phyloP scores from a whole-genome alignment of 495 filamentous ascomycete species.

The Chaetomidium leptoderma region DNA sequence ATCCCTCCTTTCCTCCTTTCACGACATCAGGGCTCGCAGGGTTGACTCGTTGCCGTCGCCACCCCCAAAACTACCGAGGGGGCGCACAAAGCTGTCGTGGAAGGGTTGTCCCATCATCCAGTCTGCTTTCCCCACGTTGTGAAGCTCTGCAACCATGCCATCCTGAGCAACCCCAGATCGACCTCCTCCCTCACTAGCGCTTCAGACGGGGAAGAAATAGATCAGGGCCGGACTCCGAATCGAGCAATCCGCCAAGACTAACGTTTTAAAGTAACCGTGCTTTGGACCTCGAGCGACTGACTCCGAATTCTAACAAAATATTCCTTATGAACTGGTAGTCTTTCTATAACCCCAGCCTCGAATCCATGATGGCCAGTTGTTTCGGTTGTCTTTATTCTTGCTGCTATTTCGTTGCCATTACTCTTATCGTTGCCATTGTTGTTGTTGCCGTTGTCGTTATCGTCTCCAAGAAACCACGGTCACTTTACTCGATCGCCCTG shows the following conservation, averaged over 20 bases:
- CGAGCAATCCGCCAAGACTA: background rate
- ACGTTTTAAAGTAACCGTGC: too few species aligned
- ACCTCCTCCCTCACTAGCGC: conserved; percentile 11
- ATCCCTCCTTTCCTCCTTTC: background rate
- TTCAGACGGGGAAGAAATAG: background rate
- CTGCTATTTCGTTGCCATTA: too few species aligned
- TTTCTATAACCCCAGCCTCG: too few species aligned
- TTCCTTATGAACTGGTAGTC: too few species aligned
- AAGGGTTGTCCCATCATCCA: conserved; percentile 9
- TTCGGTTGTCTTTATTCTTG: too few species aligned
- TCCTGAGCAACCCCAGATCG: conserved; percentile 7
- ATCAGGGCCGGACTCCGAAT: conserved; percentile 3
- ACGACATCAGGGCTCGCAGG: background rate
- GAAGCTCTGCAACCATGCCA: conserved; percentile 9
- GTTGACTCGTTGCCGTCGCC: conserved; percentile 1
- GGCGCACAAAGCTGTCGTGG: background rate
- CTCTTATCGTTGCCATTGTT: too few species aligned
- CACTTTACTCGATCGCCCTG: too few species aligned
- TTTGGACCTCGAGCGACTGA: too few species aligned
- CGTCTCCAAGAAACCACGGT: too few species aligned
- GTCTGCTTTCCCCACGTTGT: conserved; percentile 13
- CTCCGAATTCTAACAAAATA: too few species aligned
- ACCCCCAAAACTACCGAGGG: background rate
- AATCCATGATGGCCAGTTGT: too few species aligned
- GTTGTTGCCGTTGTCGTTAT: too few species aligned